These are phyloP conservation scores for Phycomyces nitens DNA, from an alignment of 192 early-diverging fungal genomes.

Conservation along the genomic window DNA sequence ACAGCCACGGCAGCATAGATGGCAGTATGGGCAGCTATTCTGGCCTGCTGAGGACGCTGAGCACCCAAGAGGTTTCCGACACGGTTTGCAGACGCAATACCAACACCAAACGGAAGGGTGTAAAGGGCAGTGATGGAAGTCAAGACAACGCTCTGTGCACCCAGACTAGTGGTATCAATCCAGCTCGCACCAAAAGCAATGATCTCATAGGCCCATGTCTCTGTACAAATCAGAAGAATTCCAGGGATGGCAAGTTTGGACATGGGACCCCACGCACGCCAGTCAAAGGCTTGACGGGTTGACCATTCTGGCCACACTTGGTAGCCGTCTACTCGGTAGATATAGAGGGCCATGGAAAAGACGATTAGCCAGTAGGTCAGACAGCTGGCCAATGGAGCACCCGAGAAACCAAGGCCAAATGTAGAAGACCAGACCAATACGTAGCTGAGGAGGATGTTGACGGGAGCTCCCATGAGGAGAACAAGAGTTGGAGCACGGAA, in stretches of 20 bases:
- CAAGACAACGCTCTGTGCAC: conserved; percentile 55
- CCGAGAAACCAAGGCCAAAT: conserved; percentile 56
- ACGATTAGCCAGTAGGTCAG: conserved; percentile 64
- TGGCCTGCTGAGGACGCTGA: conserved; percentile 45
- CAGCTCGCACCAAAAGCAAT: conserved; percentile 64
- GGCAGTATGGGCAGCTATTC: conserved; percentile 47
- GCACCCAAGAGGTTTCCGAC: conserved; percentile 60
- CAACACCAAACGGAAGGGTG: conserved; percentile 52
- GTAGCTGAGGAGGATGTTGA: conserved; percentile 66
- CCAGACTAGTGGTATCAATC: conserved; percentile 53
- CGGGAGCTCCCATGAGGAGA: conserved; percentile 52
- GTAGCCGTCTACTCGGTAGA: conserved; percentile 46
- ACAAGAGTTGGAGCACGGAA: conserved; percentile 63
- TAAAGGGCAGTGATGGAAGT: conserved; percentile 51
- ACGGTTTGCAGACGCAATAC: conserved; percentile 51
- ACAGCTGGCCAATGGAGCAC: conserved; percentile 66
- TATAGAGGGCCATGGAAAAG: conserved; percentile 51
- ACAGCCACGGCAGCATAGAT: conserved; percentile 46
- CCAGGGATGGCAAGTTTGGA: conserved; percentile 68
- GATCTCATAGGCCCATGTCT: conserved; percentile 65
- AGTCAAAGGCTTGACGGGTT: conserved; percentile 34
- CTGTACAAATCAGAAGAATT: conserved; percentile 70
- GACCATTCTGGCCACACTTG: conserved; percentile 75
- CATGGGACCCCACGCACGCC: conserved; percentile 46
- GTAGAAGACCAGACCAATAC: conserved; percentile 57